Evolutionary conservation across 192 early-diverging fungal species (phyloP).

Genomic region (Backusella luteola): DNA sequence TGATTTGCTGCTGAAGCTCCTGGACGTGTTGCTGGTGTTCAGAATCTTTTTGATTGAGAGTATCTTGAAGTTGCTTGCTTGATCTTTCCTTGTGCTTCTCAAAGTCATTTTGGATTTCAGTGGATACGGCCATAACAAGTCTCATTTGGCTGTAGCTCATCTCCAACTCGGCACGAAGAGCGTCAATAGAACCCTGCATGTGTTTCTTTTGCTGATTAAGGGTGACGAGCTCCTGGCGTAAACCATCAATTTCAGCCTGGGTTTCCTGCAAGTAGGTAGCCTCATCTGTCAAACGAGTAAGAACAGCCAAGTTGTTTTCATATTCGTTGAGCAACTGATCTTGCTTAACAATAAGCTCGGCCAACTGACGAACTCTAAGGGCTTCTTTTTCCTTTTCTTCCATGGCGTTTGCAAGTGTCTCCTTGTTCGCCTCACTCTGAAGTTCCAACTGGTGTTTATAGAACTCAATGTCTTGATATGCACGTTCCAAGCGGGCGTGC

Average conservation of each 20-base stretch:
- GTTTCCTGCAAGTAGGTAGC: conserved; percentile 4
- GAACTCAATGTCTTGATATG: conserved; percentile 3
- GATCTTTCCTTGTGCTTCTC: not conserved
- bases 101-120: conserved; percentile 28
- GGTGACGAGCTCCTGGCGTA: not conserved
- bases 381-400: conserved; percentile 8
- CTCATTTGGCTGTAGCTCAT: conserved; percentile 20
- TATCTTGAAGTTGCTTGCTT: not conserved
- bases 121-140: conserved; percentile 24
- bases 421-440: not conserved
- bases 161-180: conserved; percentile 13
- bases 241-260: not conserved
- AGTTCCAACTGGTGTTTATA: conserved; percentile 8
- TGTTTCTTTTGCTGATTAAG: not conserved
- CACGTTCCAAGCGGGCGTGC: not conserved
- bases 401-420: not conserved
- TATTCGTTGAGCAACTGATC: conserved; percentile 13
- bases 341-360: conserved; percentile 14
- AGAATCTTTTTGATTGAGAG: not conserved
- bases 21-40: not conserved
- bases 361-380: conserved; percentile 11
- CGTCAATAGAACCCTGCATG: conserved; percentile 9
- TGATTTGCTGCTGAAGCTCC: not conserved
- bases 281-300: conserved; percentile 1
- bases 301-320: conserved; percentile 6